Evolutionary conservation across 345 rosid species (phyloP).

Genomic region (Lepidium didymum): DNA sequence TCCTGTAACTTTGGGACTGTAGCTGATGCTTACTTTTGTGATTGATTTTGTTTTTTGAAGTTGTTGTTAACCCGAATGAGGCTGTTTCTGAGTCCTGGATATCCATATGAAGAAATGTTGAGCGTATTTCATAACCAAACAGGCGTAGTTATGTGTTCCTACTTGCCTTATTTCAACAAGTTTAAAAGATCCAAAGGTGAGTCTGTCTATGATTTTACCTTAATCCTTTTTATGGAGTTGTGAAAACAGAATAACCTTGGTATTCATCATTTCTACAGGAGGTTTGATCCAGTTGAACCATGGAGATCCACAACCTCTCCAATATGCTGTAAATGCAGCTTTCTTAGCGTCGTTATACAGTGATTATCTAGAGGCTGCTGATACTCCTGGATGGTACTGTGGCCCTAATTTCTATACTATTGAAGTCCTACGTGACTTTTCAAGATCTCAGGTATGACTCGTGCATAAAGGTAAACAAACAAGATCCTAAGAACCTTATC

Average conservation of each 20-base stretch:
- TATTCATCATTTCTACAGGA: slow-evolving; percentile 34
- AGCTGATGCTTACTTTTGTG: background rate
- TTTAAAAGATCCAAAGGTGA: slow-evolving; percentile 60
- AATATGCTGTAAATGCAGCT: slow-evolving; percentile 83
- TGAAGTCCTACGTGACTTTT: slow-evolving; percentile 57
- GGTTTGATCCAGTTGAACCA: slow-evolving; percentile 80
- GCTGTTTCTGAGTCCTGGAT: slow-evolving; percentile 84
- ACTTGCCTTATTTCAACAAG: slow-evolving; percentile 45
- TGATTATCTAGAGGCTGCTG: slow-evolving; percentile 88
- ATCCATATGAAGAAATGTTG: slow-evolving; percentile 85
- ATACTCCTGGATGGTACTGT: slow-evolving; percentile 93
- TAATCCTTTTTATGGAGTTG: background rate
- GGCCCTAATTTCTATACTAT: slow-evolving; percentile 73
- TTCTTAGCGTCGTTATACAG: slow-evolving; percentile 66
- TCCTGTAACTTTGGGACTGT: background rate
- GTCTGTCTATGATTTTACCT: background rate
- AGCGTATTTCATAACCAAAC: slow-evolving; percentile 79
- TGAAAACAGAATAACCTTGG: background rate
- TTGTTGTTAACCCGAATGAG: slow-evolving; percentile 71
- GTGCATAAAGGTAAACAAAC: background rate
- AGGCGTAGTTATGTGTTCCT: slow-evolving; percentile 71
- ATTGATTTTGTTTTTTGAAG: slow-evolving; percentile 27
- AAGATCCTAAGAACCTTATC: background rate
- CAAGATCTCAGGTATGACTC: slow-evolving; percentile 42
- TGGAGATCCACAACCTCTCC: slow-evolving; percentile 91